Base-by-base conservation (phyloP, 1,284 basidiomycete species). In the Pascua guehoae region DNA sequence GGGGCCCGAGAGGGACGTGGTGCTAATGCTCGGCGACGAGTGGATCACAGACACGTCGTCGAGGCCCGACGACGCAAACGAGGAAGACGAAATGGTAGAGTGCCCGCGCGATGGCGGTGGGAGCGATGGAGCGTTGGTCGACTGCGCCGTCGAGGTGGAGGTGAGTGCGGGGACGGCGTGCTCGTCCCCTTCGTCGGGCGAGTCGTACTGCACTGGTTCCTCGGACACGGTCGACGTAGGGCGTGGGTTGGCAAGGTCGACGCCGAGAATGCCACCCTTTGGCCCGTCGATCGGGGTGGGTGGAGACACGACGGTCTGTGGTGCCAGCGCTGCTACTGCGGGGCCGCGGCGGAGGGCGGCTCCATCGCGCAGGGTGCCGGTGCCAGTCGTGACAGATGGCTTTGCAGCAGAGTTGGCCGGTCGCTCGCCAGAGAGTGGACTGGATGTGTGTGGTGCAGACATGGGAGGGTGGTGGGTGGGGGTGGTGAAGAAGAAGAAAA, bases 181-280 rank as follows among this genome's bases (percentile, higher is more conserved):
- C 52, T 46, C 44, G 37, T 46, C 2, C 39, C 45, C 38, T 24
- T 51, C 49, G 24, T 51, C 49, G 17, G 49, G 49, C 15, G 49
- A 51, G 14, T 51, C 49, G 49, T 51, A 51, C 41, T 51, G 49
- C 41, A 51, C 41, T n/a, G 17, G 12, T 41, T 51, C 49, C 32
- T 51, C 49, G 3, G 49, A 15, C 2, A n/a, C 43, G 14, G 15
- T 42, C 32, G 15, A 16, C 41, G 41, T 15, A 4, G 14, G 47
- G 47, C n/a, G 38, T 16, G 40, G 49, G 24, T 15, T 41, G 3
- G 24, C 4, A 32, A 32, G 7, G 24, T 32, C 24, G 24, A 32
- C 24, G 24, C 24, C 24, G 24, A 32, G 24, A 7, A 32, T 32
- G 7, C 24, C 24, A 32, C 24, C 24, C 24, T 32, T 32, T 3